Conservation (phyloP, 768 basidiomycete species). For the Xerocomus brunneocitrinus region DNA sequence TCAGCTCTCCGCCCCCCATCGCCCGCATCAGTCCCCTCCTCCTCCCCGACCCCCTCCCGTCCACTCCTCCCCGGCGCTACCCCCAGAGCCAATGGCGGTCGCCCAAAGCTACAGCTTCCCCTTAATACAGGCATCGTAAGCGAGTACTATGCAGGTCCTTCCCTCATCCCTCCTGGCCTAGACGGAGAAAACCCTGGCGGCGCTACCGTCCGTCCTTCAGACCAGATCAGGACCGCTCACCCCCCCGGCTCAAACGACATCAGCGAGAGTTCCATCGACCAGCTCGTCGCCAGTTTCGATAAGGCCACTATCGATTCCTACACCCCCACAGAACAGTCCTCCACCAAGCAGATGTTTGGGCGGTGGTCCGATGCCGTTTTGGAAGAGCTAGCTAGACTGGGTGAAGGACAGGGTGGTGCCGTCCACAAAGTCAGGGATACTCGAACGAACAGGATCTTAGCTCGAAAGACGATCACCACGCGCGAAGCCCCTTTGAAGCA, state of each 20-base stretch:
- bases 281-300: conserved; percentile 31
- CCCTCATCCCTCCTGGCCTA: conserved; percentile 32
- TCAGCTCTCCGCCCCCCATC: conserved; percentile 26
- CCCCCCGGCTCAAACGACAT: conserved; percentile 23
- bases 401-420: conserved; percentile 94
- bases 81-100: conserved; percentile 20
- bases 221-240: conserved; percentile 33
- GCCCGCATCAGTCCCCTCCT: conserved; percentile 25
- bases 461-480: conserved; percentile 91
- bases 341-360: conserved; percentile 20
- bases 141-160: conserved; percentile 31
- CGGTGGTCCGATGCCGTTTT: conserved; percentile 68
- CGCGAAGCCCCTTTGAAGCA: conserved; percentile 89
- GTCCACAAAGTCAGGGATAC: conserved; percentile 91
- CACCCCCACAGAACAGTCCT: conserved; percentile 35
- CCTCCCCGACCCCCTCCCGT: conserved; percentile 31
- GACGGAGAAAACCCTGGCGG: conserved; percentile 35
- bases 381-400: conserved; percentile 73
- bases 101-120: conserved; percentile 36
- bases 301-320: conserved; percentile 30
- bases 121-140: conserved; percentile 23
- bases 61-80: conserved; percentile 29
- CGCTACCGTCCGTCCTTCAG: conserved; percentile 40
- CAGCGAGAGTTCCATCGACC: conserved; percentile 35
- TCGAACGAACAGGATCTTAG: conserved; percentile 76